Conservation (phyloP, 2,329 filamentous ascomycete genomes). For the Penicillium sp. region DNA sequence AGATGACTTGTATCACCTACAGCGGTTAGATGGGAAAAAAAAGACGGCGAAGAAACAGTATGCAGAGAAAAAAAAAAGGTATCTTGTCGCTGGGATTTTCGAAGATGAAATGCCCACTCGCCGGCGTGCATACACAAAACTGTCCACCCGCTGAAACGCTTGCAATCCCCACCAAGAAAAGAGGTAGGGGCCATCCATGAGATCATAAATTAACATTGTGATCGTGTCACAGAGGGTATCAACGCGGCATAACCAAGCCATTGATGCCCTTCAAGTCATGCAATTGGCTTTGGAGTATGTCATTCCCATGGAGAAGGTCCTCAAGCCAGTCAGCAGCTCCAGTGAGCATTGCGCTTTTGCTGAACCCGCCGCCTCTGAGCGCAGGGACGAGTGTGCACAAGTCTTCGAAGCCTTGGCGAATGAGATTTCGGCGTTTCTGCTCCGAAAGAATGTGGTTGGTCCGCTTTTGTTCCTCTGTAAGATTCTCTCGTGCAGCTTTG, state of each 20-base stretch:
- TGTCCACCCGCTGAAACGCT: constrained; percentile 29
- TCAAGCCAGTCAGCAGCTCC: constrained; percentile 79
- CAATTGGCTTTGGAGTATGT: constrained; percentile 57
- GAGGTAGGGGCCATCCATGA: constrained; percentile 5
- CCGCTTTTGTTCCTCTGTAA: constrained; percentile 77
- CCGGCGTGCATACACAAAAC: constrained; percentile 12
- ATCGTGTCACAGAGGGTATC: constrained; percentile 23
- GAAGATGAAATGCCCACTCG: constrained; percentile 24
- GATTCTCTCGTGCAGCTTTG: constrained; percentile 55
- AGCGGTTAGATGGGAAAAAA: background rate
- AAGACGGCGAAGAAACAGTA: background rate
- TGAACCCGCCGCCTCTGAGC: constrained; percentile 70
- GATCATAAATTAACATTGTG: constrained; percentile 21
- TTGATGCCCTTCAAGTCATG: constrained; percentile 46
- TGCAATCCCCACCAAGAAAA: constrained; percentile 14
- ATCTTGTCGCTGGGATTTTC: constrained; percentile 16
- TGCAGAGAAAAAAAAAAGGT: constrained; percentile 13
- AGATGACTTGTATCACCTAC: constrained; percentile 2
- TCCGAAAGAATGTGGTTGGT: constrained; percentile 86
- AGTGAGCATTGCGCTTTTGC: constrained; percentile 76
- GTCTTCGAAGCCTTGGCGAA: constrained; percentile 79
- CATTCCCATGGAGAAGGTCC: constrained; percentile 68
- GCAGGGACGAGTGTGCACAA: constrained; percentile 75
- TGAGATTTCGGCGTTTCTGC: constrained; percentile 79
- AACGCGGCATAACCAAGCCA: constrained; percentile 39